Conservation (phyloP, 2,329 filamentous ascomycete genomes). For the Acrocalymma vagum region DNA sequence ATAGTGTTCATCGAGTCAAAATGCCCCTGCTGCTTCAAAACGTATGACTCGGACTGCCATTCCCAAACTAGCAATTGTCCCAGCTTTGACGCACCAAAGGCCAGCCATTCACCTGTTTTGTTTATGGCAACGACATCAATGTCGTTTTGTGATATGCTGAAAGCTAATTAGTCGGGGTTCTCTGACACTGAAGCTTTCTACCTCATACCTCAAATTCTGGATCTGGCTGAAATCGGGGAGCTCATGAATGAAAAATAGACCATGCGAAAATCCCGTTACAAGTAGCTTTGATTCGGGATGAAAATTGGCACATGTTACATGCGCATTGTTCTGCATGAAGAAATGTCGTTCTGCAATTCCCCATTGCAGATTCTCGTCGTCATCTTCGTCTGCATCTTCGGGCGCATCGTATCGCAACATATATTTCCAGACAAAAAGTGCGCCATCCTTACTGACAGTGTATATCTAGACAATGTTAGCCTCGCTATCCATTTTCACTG, state of each 20-base stretch:
- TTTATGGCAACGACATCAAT: conserved; percentile 97
- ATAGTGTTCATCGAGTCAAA: conserved; percentile 95
- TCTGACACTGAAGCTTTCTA: too few relatives aligned
- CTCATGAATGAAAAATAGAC: conserved; percentile 92
- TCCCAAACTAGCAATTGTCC: conserved; percentile 99
- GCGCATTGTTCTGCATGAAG: conserved; percentile 90
- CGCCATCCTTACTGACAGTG: conserved; percentile 96
- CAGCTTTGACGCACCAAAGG: conserved; percentile 93
- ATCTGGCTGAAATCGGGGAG: conserved; percentile 96
- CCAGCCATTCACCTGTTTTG: conserved; percentile 93
- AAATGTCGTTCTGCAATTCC: conserved; percentile 90
- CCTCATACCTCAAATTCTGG: conserved; percentile 72
- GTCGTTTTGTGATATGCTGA: conserved; percentile 94
- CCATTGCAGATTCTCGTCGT: conserved; percentile 80
- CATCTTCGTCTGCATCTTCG: conserved; percentile 62
- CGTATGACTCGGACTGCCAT: conserved; percentile 99
- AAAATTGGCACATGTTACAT: conserved; percentile 89
- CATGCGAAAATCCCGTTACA: conserved; percentile 96
- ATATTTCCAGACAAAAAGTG: conserved; percentile 93
- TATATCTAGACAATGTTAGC: conserved; percentile 79
- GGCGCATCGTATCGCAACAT: conserved; percentile 66
- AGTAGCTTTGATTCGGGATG: conserved; percentile 88
- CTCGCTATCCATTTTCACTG: too few relatives aligned
- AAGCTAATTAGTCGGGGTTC: conserved; percentile 28
- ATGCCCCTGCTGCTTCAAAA: conserved; percentile 97